These are phyloP conservation scores for Chondrus crispus DNA, from an alignment of 23 red algal species.

Conservation along the genomic window DNA sequence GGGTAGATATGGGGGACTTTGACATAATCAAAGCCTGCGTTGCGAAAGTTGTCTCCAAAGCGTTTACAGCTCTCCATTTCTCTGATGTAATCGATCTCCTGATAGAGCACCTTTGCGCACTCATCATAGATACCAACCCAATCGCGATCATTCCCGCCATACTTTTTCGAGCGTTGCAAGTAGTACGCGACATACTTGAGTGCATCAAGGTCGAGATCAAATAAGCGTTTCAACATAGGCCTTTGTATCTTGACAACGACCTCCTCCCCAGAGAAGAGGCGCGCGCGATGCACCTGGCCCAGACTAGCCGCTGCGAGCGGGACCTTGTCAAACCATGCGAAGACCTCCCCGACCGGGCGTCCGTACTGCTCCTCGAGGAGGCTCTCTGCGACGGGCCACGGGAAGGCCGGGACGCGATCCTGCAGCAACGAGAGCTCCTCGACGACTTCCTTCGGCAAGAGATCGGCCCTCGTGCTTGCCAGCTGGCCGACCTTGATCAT, in stretches of 20 bases:
- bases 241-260: constrained; percentile 95
- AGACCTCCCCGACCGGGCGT: constrained; percentile 28
- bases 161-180: constrained; percentile 47
- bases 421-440: constrained; percentile 75
- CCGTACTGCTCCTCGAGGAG: constrained; percentile 68
- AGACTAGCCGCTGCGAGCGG: constrained; percentile 89
- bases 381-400: constrained; percentile 31
- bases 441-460: constrained; percentile 78
- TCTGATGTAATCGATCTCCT: constrained; percentile 79
- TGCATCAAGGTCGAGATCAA: constrained; percentile 85
- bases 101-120: constrained; percentile 53
- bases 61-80: constrained; percentile 53
- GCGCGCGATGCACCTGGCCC: constrained; percentile 89
- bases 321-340: constrained; percentile 71
- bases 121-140: constrained; percentile 87
- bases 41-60: constrained; percentile 63
- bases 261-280: constrained; percentile 72
- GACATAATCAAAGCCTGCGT: constrained; percentile 57
- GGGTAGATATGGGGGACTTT: constrained; percentile 61
- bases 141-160: constrained; percentile 67
- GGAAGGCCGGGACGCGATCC: constrained; percentile 84
- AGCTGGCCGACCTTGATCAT: constrained; percentile 89
- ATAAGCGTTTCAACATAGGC: constrained; percentile 63
- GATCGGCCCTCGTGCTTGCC: constrained; percentile 64
- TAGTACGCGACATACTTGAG: constrained; percentile 66